Base-by-base conservation (phyloP, 2,329 filamentous ascomycete species). In the Phyllosticta citrichinensis region DNA sequence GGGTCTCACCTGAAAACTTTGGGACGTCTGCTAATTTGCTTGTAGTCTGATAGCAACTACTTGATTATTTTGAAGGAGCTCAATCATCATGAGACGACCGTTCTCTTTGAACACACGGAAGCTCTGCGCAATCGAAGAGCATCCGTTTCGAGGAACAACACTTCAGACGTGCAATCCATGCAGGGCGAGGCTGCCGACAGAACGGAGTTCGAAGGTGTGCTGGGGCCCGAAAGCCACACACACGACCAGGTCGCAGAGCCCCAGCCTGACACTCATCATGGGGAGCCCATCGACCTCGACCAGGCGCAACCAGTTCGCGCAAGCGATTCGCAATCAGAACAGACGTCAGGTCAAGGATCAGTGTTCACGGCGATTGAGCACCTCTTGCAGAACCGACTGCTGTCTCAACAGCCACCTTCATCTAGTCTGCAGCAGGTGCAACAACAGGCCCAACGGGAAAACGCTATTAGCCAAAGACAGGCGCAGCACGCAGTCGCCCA, bases 51-150 rank as follows among this genome's bases (percentile, higher is more conserved):
- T 65, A 69, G 72, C 9, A 73, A 78, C 60, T 80, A 76, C 69
- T 75, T 80, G 67, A 77, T 80, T 66, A 77, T 80, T 61, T 70
- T 79, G 10, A 75, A 75, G 57, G 78, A 80, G 63, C 77, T 80
- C 74, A 74, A 75, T 63, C 72, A 74, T 55, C 70, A 71, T 59
- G 77, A 80, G 58, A 80, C 77, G 4, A 76, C 80, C 52, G 70
- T 79, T 25, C 68, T 80, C 27, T 80, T 80, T 65, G 78, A 80
- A 65, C 78, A 80, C 63, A 80, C 78, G 14, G 72, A 73, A 12
- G 74, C 76, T 22, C 70, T 80, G 20, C 75, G 77, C 25, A 27
- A 8, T 27, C 25, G 25, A 27, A 8, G 25, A 4, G 25, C 8
- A 27, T 27, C 8, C 25, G 25, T 3, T 27, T 27, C 25, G 8